Base-by-base conservation (phyloP, 2,329 filamentous ascomycete genomes). In the Gnomoniopsis smithogilvyi region DNA sequence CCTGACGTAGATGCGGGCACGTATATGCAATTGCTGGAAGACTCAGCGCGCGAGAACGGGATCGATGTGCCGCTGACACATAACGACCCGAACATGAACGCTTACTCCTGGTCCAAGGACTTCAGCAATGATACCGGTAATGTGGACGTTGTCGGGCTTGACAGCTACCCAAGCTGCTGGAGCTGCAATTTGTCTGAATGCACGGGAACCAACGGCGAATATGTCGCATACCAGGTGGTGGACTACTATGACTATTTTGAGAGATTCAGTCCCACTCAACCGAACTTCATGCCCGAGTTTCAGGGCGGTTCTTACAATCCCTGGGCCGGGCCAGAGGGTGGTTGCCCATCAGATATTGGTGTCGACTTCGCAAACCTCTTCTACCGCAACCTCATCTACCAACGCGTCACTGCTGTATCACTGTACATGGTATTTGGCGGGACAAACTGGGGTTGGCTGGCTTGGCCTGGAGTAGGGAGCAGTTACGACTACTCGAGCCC, bases 381-480 rank as follows among this genome's bases (percentile, higher is more conserved):
- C 70, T 88, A 88, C 67, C 77, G 84, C 12, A 80, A 87, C 66
- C 78, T 86, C 55, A 80, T 88, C 26, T 82, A 77, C 26, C 81
- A 88, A 64, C 75, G 81, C 1, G 78, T 86, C 3, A 84, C 82
- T 0, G 82, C 82, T 0, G 78, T 87, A 56, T 85, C 79, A 33
- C 69, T 88, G 2, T 88, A 88, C 67, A 88, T 88, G 84, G 71
- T 85, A 54, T 88, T 80, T 54, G 85, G 85, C 3, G 85, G 85
- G 2, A 88, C 85, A 0, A 86, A 83, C 62, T 87, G 83, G 84
- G 85, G 84, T 6, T 80, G 79, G 51, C 72, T 85, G 33, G 80
- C 83, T 14, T 78, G 79, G 3, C 83, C 85, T 0, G 79, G 82
- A 1, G 83, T 84, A 33, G 83, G 79, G 1, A 83, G 80, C 3